phyloP scores from a whole-genome alignment of 148 eudicot species.

The Dianthus caryophyllus region DNA sequence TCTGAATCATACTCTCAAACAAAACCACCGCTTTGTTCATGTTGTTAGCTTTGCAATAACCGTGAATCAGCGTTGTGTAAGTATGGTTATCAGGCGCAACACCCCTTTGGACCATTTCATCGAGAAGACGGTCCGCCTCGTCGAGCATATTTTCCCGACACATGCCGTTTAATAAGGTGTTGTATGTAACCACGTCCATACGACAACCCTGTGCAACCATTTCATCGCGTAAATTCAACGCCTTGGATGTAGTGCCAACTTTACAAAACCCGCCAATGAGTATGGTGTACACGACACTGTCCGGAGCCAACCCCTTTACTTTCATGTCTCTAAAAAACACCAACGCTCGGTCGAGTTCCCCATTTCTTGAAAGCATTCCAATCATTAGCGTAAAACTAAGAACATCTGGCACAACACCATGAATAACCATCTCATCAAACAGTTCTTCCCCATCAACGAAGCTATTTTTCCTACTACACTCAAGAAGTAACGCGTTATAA shows the following conservation, averaged over 20 bases:
- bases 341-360: conserved; percentile 53
- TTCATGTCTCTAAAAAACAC: conserved; percentile 49
- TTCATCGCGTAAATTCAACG: conserved; percentile 68
- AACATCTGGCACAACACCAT: conserved; percentile 51
- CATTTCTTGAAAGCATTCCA: conserved; percentile 49
- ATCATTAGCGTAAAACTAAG: conserved; percentile 67
- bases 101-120: conserved; percentile 75
- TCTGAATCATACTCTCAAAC: conserved; percentile 56
- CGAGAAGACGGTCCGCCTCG: conserved; percentile 56
- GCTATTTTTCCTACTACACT: conserved; percentile 45
- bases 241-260: conserved; percentile 44
- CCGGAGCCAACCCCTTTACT: conserved; percentile 55
- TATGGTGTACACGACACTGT: conserved; percentile 68
- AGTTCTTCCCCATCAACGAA: conserved; percentile 40
- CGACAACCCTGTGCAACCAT: conserved; percentile 62
- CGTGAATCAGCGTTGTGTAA: conserved; percentile 62
- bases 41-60: conserved; percentile 54
- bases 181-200: conserved; percentile 80
- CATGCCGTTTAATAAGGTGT: conserved; percentile 71
- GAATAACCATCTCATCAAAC: conserved; percentile 48
- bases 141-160: conserved; percentile 55
- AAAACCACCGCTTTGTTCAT: conserved; percentile 46
- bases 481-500: conserved; percentile 59
- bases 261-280: conserved; percentile 68
- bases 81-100: conserved; percentile 62